These are phyloP conservation scores for Ocimum tenuiflorum DNA, from an alignment of 257 asterid species.

Conservation along the genomic window DNA sequence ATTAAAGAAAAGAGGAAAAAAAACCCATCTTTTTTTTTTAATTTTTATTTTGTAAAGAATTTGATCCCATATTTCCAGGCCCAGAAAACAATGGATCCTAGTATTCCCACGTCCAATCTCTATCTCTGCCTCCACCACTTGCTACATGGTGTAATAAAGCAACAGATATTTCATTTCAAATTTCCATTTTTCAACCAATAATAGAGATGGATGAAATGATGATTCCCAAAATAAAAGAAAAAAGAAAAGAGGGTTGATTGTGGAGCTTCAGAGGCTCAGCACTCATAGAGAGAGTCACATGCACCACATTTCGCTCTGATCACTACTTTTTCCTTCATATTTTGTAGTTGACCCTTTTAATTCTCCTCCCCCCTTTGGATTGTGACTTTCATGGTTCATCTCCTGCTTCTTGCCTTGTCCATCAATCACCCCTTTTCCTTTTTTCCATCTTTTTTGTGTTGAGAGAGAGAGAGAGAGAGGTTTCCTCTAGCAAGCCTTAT, in stretches of 20 bases:
- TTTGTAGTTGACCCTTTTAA: constrained; percentile 52
- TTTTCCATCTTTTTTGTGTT: constrained; percentile 16
- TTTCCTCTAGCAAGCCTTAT: constrained; percentile 1
- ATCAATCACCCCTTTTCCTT: constrained; percentile 30
- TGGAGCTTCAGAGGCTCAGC: constrained; percentile 52
- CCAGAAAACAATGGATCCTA: constrained; percentile 36
- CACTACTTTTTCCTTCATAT: constrained; percentile 21
- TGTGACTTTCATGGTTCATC: constrained; percentile 55
- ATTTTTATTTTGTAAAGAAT: constrained; percentile 23
- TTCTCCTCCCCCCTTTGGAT: constrained; percentile 33
- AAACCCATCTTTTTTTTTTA: not conserved
- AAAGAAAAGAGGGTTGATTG: constrained; percentile 21
- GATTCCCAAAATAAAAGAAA: constrained; percentile 27
- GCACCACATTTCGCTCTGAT: constrained; percentile 38
- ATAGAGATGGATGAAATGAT: constrained; percentile 28
- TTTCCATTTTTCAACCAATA: constrained; percentile 20
- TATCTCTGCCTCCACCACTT: constrained; percentile 32
- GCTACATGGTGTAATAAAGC: constrained; percentile 25
- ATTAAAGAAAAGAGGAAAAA: too few species aligned
- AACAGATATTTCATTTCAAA: constrained; percentile 3
- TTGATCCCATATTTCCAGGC: constrained; percentile 31
- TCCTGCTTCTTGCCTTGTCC: constrained; percentile 55
- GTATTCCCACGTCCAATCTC: constrained; percentile 56
- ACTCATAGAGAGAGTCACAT: constrained; percentile 39
- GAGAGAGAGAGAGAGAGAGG: constrained; percentile 6